phyloP scores from a whole-genome alignment of 768 basidiomycete genomes.

The Steccherinum ochraceum region DNA sequence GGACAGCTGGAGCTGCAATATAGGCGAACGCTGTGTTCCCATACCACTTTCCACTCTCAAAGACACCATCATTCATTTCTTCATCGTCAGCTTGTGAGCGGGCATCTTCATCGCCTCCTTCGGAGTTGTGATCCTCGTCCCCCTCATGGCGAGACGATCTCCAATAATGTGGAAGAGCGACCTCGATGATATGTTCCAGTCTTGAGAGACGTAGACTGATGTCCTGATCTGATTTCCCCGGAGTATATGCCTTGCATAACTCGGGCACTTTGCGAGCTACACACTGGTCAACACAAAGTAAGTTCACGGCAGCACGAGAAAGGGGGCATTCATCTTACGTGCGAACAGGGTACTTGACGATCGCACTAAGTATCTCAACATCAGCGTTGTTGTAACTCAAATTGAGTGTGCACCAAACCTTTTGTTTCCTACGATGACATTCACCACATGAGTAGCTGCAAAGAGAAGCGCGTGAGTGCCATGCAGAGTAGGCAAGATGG shows the following conservation, averaged over 20 bases:
- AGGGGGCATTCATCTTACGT: constrained; percentile 46
- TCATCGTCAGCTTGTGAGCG: constrained; percentile 74
- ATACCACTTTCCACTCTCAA: constrained; percentile 84
- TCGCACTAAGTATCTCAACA: constrained; percentile 56
- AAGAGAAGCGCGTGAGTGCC: too few species aligned
- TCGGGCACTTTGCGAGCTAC: constrained; percentile 83
- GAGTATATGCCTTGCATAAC: constrained; percentile 83
- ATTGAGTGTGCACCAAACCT: constrained; percentile 44
- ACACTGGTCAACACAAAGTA: constrained; percentile 59
- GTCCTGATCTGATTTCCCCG: constrained; percentile 82
- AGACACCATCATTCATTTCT: constrained; percentile 67
- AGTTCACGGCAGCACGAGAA: constrained; percentile 13
- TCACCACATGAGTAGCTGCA: constrained; percentile 79
- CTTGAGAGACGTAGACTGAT: constrained; percentile 65
- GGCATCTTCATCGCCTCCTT: constrained; percentile 54
- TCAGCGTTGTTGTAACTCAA: constrained; percentile 7
- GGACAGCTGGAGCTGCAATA: constrained; percentile 69
- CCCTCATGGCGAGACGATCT: constrained; percentile 22
- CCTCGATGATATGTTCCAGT: constrained; percentile 76
- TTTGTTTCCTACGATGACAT: constrained; percentile 85
- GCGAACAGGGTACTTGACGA: constrained; percentile 78
- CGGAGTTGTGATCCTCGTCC: constrained; percentile 33
- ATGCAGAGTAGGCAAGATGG: neutral
- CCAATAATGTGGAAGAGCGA: constrained; percentile 72
- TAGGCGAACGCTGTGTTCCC: constrained; percentile 81